phyloP scores from a whole-genome alignment of 768 basidiomycete genomes.

The Agaricus subrufescens region DNA sequence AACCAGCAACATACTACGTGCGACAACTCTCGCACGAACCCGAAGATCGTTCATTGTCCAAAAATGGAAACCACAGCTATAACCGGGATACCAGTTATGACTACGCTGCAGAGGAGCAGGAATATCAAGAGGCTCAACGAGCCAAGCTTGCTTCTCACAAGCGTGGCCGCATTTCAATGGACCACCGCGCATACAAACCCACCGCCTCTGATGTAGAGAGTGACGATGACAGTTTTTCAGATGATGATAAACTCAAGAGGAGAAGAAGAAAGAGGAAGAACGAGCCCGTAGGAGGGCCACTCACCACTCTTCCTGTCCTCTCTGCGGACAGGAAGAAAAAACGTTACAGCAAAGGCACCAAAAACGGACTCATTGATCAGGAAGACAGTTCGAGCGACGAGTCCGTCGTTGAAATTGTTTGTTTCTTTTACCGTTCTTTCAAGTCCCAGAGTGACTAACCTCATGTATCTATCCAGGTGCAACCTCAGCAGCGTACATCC shows the following conservation, averaged over 20 bases:
- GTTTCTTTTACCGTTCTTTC: constrained; percentile 10
- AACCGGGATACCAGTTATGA: constrained; percentile 58
- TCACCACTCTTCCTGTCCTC: constrained; percentile 66
- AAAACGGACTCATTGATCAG: constrained; percentile 34
- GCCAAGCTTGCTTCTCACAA: constrained; percentile 30
- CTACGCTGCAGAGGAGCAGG: constrained; percentile 72
- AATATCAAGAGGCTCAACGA: constrained; percentile 42
- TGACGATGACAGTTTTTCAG: constrained; percentile 53
- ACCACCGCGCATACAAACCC: constrained; percentile 82
- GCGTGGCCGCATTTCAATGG: constrained; percentile 62
- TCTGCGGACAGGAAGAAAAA: constrained; percentile 62
- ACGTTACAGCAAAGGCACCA: constrained; percentile 42
- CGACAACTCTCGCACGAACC: constrained; percentile 59
- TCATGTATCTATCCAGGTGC: neutral
- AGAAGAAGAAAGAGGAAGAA: constrained; percentile 54
- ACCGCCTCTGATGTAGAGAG: constrained; percentile 58
- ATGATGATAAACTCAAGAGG: constrained; percentile 49
- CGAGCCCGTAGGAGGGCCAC: constrained; percentile 46
- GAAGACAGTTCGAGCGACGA: constrained; percentile 45
- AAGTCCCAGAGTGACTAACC: neutral
- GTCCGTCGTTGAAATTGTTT: constrained; percentile 31
- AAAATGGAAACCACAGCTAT: constrained; percentile 21
- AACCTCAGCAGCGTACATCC: constrained; percentile 8
- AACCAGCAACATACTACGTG: constrained; percentile 59
- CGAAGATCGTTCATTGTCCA: constrained; percentile 27